Base-by-base conservation (phyloP, 2,329 filamentous ascomycete species). In the Cordyceps farinosa region DNA sequence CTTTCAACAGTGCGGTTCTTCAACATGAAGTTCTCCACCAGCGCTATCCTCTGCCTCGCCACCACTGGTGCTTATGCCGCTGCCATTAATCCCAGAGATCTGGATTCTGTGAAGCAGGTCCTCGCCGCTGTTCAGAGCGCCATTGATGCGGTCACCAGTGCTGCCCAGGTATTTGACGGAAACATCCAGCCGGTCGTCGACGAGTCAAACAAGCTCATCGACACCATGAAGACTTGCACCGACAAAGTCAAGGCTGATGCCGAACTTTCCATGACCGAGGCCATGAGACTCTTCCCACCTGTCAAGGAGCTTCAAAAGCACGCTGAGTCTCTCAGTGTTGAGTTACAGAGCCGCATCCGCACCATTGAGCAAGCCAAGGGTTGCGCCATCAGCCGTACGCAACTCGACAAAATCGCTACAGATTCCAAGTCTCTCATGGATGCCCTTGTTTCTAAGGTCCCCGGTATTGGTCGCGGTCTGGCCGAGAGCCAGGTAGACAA, bases 401-500 rank as follows among this genome's bases (percentile, higher is more conserved):
- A 22, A 22, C 22, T 22, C 22, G 22, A 22, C 22, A 22, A 22
- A 51, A 62, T 70, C 32, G 67, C 64, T 62, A 57, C 44, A 6
- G 64, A 58, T 38, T 66, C 67, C 30, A 65, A 67, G 60, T 47
- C 64, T 52, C 69, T 71, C 45, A 71, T 71, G 42, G 63, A 69
- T 11, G 66, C 69, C 53, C 65, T 70, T 29, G 67, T 71, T 17
- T 52, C 54, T 22, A 71, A 70, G 66, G 65, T 70, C 5, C 70
- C 70, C 9, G 50, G 64, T 38, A 65, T 59, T 52, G 65, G 67
- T n/a, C 69, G 69, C 61, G 53, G 62, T 22, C 62, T 71, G 29
- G 70, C 69, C 53, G 54, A 51, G 52, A 66, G 69, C 62, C 65
- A 71, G 30, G 67, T 69, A 0, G 52, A 54, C 10, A 54, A 65